phyloP scores from a whole-genome alignment of 306 rosid species.

The Prunus dulcis region DNA sequence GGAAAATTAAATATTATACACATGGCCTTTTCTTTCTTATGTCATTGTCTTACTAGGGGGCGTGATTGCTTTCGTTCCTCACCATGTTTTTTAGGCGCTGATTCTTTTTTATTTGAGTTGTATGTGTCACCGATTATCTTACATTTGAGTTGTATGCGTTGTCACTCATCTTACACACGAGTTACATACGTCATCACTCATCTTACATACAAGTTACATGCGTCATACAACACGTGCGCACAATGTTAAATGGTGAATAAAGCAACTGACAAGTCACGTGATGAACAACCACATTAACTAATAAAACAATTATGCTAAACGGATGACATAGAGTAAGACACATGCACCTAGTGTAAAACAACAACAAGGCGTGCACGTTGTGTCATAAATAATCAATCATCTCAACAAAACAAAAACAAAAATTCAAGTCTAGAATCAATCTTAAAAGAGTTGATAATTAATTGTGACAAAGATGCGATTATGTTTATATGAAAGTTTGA shows the following conservation, averaged over 20 bases:
- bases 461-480: neutral
- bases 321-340: neutral
- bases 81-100: neutral
- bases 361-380: neutral
- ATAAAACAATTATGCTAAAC: neutral
- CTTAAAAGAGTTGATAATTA: neutral
- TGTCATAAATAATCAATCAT: neutral
- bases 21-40: neutral
- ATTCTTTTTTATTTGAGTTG: no score
- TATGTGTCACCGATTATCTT: no score
- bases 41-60: neutral
- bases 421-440: neutral
- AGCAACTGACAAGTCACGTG: neutral
- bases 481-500: no score
- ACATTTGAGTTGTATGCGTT: no score
- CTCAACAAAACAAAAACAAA: neutral
- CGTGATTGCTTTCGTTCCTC: neutral
- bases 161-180: neutral
- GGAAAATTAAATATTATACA: no score
- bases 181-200: no score
- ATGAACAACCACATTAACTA: neutral
- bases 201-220: neutral
- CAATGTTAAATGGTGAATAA: neutral
- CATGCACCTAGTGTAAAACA: neutral
- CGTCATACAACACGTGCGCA: neutral